Conservation (phyloP, 257 asterid genomes). For the Echites panduratus region DNA sequence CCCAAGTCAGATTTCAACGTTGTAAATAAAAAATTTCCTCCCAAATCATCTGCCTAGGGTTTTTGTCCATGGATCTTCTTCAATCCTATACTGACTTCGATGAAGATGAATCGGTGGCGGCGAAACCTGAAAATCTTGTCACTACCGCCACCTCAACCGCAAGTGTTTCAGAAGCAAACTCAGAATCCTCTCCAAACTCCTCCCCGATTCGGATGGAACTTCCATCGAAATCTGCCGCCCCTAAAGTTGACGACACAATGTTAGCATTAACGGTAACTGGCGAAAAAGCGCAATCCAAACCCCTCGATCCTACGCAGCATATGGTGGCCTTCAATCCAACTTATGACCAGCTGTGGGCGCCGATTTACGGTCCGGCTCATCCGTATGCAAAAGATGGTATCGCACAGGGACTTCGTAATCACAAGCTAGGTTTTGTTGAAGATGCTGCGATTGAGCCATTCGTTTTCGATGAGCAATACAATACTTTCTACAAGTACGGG, state of each 20-base stretch:
- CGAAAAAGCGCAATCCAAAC: constrained; percentile 44
- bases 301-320: constrained; percentile 88
- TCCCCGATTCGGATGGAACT: constrained; percentile 63
- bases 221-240: constrained; percentile 87
- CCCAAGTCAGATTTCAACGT: background rate
- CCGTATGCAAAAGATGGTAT: constrained; percentile 96
- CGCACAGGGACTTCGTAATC: constrained; percentile 95
- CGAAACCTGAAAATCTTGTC: constrained; percentile 4
- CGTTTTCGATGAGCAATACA: constrained; percentile 93
- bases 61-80: constrained; percentile 29
- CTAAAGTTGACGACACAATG: constrained; percentile 86
- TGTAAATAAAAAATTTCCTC: too few species aligned
- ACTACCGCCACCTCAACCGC: background rate
- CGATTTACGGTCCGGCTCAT: constrained; percentile 86
- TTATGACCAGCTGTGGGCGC: constrained; percentile 95
- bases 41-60: background rate
- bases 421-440: constrained; percentile 91
- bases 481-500: constrained; percentile 81
- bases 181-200: constrained; percentile 53
- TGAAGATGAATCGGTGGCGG: background rate
- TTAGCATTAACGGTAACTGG: constrained; percentile 80
- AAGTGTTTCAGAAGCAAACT: constrained; percentile 13
- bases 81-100: constrained; percentile 20
- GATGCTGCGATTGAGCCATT: constrained; percentile 71
- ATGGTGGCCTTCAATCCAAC: constrained; percentile 86